Base-by-base conservation (phyloP, 2,329 filamentous ascomycete genomes). In the Helotiales sp. region DNA sequence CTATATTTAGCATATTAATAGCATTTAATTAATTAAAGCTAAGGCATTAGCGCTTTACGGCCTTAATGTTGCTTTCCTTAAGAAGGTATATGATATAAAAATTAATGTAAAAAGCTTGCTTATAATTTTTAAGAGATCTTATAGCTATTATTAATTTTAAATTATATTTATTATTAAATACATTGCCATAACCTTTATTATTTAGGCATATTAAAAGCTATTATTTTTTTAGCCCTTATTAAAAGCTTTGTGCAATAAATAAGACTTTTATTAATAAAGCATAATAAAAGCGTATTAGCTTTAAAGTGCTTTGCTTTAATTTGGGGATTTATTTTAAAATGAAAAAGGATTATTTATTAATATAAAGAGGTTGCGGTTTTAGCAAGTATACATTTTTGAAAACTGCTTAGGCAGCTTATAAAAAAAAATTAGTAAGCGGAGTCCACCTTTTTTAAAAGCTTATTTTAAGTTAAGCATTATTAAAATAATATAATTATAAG, bases 341-440 rank as follows among this genome's bases (percentile, higher is more conserved):
- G 52, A 55, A 37, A 37, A 32, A 20, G 15, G 52, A 55, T 6
- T 32, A 26, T 32, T 22, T 55, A 22, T 11, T 55, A 6, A 22
- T 55, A 32, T 11, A n/a, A 11, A 32, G 52, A 37, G 26, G 52
- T 24, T 32, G 5, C 26, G 52, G 52, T 32, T 55, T 55, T 11
- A 37, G 52, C 26, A 55, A 55, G 52, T 11, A 55, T 55, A 37
- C 52, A 32, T 26, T 32, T 10, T 55, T 55, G n/a, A 55, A 55
- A 22, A 37, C 52, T 55, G 26, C 32, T 20, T 55, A 11, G n/a
- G 32, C 52, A n/a, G 52, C 52, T 32, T 11, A 55, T 10, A 11
- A 55, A 55, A 26, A 55, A n/a, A 32, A n/a, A 15, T 55, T 55
- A 6, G 52, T 4, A 34, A 26, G 28, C 22, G 20, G 45, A 49